Conservation (phyloP, 768 basidiomycete genomes). For the Hygrophorus russula region DNA sequence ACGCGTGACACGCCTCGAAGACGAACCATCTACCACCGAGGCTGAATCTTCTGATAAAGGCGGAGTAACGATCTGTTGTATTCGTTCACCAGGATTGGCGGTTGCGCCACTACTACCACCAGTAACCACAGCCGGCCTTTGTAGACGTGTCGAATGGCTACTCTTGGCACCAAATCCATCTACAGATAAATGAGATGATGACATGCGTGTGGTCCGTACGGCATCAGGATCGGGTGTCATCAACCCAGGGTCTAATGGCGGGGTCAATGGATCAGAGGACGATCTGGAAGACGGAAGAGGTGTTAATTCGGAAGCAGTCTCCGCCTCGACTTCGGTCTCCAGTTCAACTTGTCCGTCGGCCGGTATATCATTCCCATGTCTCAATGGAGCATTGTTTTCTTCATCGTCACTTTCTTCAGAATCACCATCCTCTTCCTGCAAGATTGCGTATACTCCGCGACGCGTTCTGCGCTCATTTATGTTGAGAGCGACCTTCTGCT, state of each 20-base stretch:
- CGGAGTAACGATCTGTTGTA: constrained; percentile 32
- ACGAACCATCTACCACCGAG: constrained; percentile 19
- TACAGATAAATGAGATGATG: constrained; percentile 30
- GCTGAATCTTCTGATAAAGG: constrained; percentile 34
- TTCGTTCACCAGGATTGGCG: constrained; percentile 11
- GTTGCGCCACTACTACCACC: too few species aligned
- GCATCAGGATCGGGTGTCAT: constrained; percentile 23
- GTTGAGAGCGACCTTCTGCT: constrained; percentile 32
- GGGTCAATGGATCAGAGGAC: constrained; percentile 21
- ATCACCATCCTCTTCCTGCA: constrained; percentile 46
- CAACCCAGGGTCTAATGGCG: constrained; percentile 16
- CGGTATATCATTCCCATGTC: constrained; percentile 33
- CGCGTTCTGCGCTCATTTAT: constrained; percentile 74
- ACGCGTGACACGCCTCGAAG: constrained; percentile 17
- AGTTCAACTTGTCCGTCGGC: constrained; percentile 46
- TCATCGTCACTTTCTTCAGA: constrained; percentile 54
- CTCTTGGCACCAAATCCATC: constrained; percentile 18
- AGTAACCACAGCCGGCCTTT: constrained; percentile 19
- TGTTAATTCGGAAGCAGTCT: constrained; percentile 34
- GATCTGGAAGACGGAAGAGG: constrained; percentile 29
- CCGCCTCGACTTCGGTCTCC: constrained; percentile 36
- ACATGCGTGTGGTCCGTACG: constrained; percentile 18
- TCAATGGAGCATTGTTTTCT: constrained; percentile 31
- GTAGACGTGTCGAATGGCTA: constrained; percentile 34
- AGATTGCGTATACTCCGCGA: constrained; percentile 69